These are phyloP conservation scores for Cladobotryum mycophilum DNA, from an alignment of 2,329 filamentous ascomycete genomes.

Conservation along the genomic window DNA sequence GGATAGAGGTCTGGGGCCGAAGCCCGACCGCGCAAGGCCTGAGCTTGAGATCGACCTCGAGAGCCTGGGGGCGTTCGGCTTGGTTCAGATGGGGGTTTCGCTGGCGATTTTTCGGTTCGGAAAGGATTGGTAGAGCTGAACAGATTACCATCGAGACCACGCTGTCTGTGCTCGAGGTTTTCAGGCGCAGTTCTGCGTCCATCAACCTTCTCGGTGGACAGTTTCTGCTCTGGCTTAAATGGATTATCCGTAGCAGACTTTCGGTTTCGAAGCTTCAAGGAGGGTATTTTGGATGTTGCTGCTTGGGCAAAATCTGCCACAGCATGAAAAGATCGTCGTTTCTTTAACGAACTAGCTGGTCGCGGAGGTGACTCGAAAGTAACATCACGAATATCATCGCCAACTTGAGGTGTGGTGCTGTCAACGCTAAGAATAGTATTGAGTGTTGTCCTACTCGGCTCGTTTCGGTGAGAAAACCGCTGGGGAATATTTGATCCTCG, in stretches of 20 bases:
- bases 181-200: background rate
- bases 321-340: slow-evolving; percentile 4
- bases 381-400: slow-evolving; percentile 16
- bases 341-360: slow-evolving; percentile 2
- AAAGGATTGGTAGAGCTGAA: background rate
- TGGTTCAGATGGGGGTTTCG: background rate
- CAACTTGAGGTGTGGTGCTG: slow-evolving; percentile 28
- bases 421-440: slow-evolving; percentile 46
- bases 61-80: slow-evolving; percentile 5
- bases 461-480: slow-evolving; percentile 30
- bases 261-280: slow-evolving; percentile 5
- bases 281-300: slow-evolving; percentile 5
- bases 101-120: background rate
- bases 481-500: slow-evolving; percentile 25
- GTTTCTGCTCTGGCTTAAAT: background rate
- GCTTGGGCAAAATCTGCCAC: slow-evolving; percentile 8
- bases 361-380: background rate
- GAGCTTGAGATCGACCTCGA: background rate
- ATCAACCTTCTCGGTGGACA: background rate
- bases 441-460: slow-evolving; percentile 41
- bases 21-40: slow-evolving; percentile 7
- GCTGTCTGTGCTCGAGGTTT: background rate
- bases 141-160: no score
- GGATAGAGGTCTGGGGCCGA: slow-evolving; percentile 22
- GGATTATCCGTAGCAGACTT: slow-evolving; percentile 9